Conservation (phyloP, 768 basidiomycete species). For the Podaxis sp. region DNA sequence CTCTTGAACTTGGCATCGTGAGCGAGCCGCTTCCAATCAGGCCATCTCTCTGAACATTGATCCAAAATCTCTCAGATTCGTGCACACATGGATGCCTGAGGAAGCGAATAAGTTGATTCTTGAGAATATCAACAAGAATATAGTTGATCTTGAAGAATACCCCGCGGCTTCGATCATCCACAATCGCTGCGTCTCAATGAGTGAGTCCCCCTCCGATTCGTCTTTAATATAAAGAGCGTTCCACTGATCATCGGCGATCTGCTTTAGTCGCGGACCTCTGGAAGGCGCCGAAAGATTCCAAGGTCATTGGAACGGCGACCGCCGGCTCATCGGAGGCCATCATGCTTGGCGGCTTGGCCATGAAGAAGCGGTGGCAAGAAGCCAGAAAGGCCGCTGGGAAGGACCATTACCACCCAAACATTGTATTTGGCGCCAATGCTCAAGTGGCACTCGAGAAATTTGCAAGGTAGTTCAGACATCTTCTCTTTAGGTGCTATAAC, state of each 20-base stretch:
- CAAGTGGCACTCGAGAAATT: conserved; percentile 69
- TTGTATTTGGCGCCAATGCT: conserved; percentile 60
- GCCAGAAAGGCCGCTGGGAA: conserved; percentile 59
- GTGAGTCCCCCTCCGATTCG: conserved; percentile 30
- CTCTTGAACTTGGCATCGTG: conserved; percentile 65
- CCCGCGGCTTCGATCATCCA: conserved; percentile 55
- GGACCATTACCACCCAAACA: conserved; percentile 54
- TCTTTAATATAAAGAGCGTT: not conserved
- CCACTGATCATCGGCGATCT: conserved; percentile 7
- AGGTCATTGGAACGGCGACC: conserved; percentile 63
- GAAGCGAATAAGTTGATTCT: conserved; percentile 54
- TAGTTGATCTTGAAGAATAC: conserved; percentile 70
- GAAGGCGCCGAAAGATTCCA: conserved; percentile 57
- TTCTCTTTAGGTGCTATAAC: not conserved
- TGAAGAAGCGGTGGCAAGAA: conserved; percentile 70
- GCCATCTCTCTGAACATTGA: not conserved
- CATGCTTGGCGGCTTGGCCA: conserved; percentile 68
- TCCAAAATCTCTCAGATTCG: conserved; percentile 31
- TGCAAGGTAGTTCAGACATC: conserved; percentile 38
- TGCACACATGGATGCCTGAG: conserved; percentile 61
- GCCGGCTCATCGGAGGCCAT: conserved; percentile 69
- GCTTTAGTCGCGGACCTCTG: conserved; percentile 54
- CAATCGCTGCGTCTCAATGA: conserved; percentile 55
- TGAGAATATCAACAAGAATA: conserved; percentile 66
- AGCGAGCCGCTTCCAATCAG: conserved; percentile 27